These are phyloP conservation scores for Madurella fahalii DNA, from an alignment of 2,329 filamentous ascomycete genomes.

Conservation along the genomic window DNA sequence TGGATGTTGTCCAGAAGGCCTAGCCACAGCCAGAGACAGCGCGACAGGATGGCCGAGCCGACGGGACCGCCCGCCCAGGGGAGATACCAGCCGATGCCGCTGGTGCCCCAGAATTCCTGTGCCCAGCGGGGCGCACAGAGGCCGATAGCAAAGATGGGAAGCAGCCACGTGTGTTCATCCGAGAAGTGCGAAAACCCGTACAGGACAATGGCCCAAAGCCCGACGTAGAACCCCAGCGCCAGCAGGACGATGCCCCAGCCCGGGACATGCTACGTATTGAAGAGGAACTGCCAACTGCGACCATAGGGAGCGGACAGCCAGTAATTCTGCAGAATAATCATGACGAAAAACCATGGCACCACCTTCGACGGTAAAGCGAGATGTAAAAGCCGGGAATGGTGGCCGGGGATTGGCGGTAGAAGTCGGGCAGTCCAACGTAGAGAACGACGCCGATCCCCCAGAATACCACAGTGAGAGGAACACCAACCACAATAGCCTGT, in stretches of 20 bases:
- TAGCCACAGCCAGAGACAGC: constrained; percentile 63
- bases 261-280: constrained; percentile 52
- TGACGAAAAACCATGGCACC: constrained; percentile 62
- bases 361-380: constrained; percentile 60
- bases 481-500: constrained; percentile 42
- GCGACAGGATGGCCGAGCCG: constrained; percentile 51
- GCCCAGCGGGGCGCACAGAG: constrained; percentile 63
- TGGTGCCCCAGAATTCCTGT: constrained; percentile 64
- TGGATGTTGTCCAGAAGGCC: constrained; percentile 62
- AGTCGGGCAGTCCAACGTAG: constrained; percentile 60
- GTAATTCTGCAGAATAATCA: constrained; percentile 63
- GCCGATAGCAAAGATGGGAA: constrained; percentile 64
- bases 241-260: constrained; percentile 55
- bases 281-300: constrained; percentile 63
- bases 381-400: constrained; percentile 62
- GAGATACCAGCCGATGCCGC: constrained; percentile 56
- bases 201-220: constrained; percentile 53
- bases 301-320: constrained; percentile 63
- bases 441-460: constrained; percentile 54
- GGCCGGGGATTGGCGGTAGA: constrained; percentile 62
- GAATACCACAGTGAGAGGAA: constrained; percentile 55
- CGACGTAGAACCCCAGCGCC: constrained; percentile 50
- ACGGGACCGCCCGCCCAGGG: constrained; percentile 57
- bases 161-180: constrained; percentile 59
- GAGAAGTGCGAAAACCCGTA: constrained; percentile 51